Percentiles rank a stretch among this genome's conserved stretches.
phyloP scores from a whole-genome alignment of 352 stramenopile species.

The Globisporangium abappressorium region DNA sequence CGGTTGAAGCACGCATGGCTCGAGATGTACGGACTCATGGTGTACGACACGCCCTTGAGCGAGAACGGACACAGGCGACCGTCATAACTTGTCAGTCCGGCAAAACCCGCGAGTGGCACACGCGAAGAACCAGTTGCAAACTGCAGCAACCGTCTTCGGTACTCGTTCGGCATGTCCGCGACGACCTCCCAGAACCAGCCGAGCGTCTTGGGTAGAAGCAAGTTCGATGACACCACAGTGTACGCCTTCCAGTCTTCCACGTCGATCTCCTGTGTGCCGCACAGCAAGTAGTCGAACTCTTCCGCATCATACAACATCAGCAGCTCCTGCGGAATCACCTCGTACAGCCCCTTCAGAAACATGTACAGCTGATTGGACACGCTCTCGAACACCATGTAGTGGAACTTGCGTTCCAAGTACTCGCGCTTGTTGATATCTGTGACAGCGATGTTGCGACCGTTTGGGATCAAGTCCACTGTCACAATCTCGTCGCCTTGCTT shows the following conservation, averaged over 20 bases:
- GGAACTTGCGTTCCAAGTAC: constrained; percentile 86
- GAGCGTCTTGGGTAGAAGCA: constrained; percentile 21
- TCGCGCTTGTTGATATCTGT: constrained; percentile 90
- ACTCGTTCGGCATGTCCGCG: constrained; percentile 15
- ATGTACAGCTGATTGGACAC: constrained; percentile 70
- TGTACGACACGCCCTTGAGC: constrained; percentile 1
- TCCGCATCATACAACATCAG: constrained; percentile 96
- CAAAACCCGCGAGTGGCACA: constrained; percentile 9
- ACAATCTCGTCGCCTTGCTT: constrained; percentile 17
- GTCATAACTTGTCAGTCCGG: constrained; percentile 9
- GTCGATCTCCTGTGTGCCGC: constrained; percentile 94
- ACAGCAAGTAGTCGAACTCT: constrained; percentile 96
- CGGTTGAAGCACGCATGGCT: constrained; percentile 70
- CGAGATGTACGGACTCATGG: constrained; percentile 29
- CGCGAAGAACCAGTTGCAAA: constrained; percentile 15
- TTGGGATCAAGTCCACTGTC: constrained; percentile 39
- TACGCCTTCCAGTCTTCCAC: constrained; percentile 94
- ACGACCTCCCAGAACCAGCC: constrained; percentile 93
- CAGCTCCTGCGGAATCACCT: constrained; percentile 85
- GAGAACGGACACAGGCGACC: constrained; percentile 13
- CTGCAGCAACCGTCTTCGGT: constrained; percentile 7
- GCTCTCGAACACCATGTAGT: constrained; percentile 89
- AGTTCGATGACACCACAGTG: constrained; percentile 56
- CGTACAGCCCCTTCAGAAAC: constrained; percentile 92
- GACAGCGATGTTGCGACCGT: constrained; percentile 59